These are phyloP conservation scores for Naegleria lovaniensis DNA, from an alignment of 208 protist species.

Conservation along the genomic window DNA sequence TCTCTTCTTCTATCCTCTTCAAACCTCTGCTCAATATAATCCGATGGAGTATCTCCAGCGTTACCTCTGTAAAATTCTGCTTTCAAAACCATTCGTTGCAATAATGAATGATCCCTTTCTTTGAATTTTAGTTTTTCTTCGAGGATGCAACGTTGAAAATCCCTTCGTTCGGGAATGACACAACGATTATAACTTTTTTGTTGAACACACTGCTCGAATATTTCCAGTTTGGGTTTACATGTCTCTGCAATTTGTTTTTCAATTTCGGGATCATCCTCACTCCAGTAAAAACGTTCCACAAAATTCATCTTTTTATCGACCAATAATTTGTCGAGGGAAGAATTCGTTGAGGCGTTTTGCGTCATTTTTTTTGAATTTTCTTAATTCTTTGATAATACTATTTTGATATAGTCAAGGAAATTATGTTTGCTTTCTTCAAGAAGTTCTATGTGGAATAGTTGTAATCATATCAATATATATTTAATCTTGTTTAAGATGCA, in stretches of 20 bases:
- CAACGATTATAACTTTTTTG: background rate
- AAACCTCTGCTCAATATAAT: slow-evolving; percentile 6
- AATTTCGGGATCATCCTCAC: background rate
- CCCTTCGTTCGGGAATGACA: background rate
- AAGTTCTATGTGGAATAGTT: no score
- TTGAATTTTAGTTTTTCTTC: background rate
- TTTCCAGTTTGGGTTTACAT: background rate
- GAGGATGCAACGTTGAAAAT: background rate
- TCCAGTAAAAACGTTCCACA: background rate
- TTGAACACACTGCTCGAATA: background rate
- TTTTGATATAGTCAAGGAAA: no score
- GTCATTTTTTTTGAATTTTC: no score
- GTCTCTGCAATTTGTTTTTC: background rate
- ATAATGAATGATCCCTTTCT: background rate
- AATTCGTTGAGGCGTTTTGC: no score
- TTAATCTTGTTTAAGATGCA: no score
- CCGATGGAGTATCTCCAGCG: background rate
- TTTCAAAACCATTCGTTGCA: background rate
- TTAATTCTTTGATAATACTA: no score
- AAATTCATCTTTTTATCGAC: background rate
- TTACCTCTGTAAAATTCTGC: background rate
- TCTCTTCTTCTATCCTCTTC: background rate
- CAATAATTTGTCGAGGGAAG: no score
- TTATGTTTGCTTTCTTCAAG: no score
- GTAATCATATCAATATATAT: no score